Evolutionary conservation across 139 green algal genomes (phyloP), one percentile per base, ranked within the genome.

Genomic region (Chlorella vulgaris): DNA sequence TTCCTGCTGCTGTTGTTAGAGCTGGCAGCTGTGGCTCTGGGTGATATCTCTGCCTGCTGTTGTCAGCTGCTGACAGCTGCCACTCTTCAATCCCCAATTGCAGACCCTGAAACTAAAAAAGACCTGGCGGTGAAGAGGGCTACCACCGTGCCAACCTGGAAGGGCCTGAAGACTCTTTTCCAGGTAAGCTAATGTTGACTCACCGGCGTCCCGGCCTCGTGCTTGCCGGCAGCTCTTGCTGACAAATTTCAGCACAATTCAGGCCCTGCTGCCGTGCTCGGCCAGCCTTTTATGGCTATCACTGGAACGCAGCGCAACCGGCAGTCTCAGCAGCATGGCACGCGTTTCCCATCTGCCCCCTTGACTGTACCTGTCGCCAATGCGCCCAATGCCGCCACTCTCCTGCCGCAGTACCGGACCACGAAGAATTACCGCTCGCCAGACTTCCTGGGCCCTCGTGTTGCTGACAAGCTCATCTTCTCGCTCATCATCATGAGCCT

Each of bases 131-230:
- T 90, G 1, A 73, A 66, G 66, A 74, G 55, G 1, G 87, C 81
- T 26, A 96, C 94, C 13, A 84, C 88, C 10, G 95, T 92, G 24
- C 92, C 93, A 1, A 89, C 85, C 73, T 96, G 89, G 90, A 92
- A 83, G 86, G 91, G 71, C 58, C 79, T 95, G 39, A 78, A 39
- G 33, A 88, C 80, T 8, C 61, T 95, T 26, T 58, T 94, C 61
- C 62, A 42, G 62, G 62, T 69, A 29, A 69, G 62, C 62, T 4
- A 7, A 24, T 24, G 58, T 24, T 65, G 19, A 24, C 21, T 29
- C 6, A 6, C 21, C 58, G 21, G 21, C 58, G 21, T 65, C 6
- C 21, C 58, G n/a, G 58, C 58, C 24, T 29, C n/a, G n/a, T n/a
- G n/a, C n/a, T n/a, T n/a, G n/a, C n/a, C n/a, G n/a, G n/a, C n/a